Evolutionary conservation across 805 yeast genomes (phyloP), one percentile per base, ranked within the genome.

Genomic region (Myxozyma melibiosi): DNA sequence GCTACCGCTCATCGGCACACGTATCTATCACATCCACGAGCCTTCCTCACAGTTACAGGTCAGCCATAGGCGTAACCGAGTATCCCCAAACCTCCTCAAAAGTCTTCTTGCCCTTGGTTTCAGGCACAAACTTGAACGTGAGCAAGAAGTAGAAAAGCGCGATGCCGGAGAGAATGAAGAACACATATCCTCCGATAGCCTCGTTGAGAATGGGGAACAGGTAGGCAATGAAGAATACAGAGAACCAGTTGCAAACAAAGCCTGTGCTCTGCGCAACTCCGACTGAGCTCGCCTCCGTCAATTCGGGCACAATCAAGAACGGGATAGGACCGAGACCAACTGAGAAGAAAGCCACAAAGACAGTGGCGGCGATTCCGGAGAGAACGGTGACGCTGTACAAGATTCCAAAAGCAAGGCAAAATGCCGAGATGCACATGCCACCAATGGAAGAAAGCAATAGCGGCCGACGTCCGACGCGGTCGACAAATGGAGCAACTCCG

Each of bases 301-400:
- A 84, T 69, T 94, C 98, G 5, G 96, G 82, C 9, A 92, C 85
- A 51, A 91, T 73, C 64, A 92, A 74, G 73, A 94, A 92, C 40
- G 99, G 99, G 53, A 94, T 90, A 5, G 99, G 99, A 0, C 99
- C 99, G 60, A 90, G 71, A 0, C 99, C 99, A 33, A 87, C 74
- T 0, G 97, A 98, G 75, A 92, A 94, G 27, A 90, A 81, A 0
- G 86, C 83, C 47, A 92, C 90, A 69, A 90, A 91, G 0, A 79
- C 68, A 52, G 89, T 80, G 0, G 90, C 85, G 9, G 90, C 84
- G 0, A 79, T 48, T 0, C 86, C 83, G 0, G 91, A 78, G 13
- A 85, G 58, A 0, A 72, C 31, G 0, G 87, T 76, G 48, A 73
- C 73, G 1, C 76, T 70, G 16, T 70, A 60, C 18, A 81, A 67